Evolutionary conservation across 768 basidiomycete species (phyloP), one percentile per base, ranked within the genome.

Genomic region (Phaffia australis): DNA sequence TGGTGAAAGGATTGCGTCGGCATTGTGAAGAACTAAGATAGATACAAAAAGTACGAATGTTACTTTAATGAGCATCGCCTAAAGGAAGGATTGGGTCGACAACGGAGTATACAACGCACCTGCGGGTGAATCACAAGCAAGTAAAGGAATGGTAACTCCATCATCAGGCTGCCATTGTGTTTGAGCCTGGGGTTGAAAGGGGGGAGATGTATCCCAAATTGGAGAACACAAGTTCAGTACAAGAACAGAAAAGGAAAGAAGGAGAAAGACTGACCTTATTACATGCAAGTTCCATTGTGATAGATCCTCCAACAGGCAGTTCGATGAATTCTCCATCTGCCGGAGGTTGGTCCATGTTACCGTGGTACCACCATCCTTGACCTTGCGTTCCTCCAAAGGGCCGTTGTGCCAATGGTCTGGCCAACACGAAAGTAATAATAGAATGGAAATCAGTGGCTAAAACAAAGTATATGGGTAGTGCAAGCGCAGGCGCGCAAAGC

Each of bases 321-420:
- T 50, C 47, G 16, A 63, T 52, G 61, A 52, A 60, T 23, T 9
- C 25, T 23, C 27, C n/a, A 35, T 35, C 58, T 19, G 29, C 58
- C 4, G 58, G 58, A 14, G 58, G 58, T 35, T 60, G 58, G 58
- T 60, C 58, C 58, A 60, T 60, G 2, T 35, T 47, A 16, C 58
- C 58, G n/a, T 60, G 58, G 42, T 42, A 60, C 58, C 58, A 60
- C 58, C 58, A 60, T 11, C 58, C 58, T 14, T 1, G 6, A 6
- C 58, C 58, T 46, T 42, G 18, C 18, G n/a, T 60, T n/a, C 58
- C 58, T 5, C 58, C 58, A n/a, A 60, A 60, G 30, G 15, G 32
- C 58, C 25, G 35, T 42, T 60, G 58, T 47, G 35, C 35, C 11
- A 42, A 42, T 42, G 35, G 35, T 5, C 35, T 42, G 35, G 35